These are phyloP conservation scores for Breynia disticha DNA, from an alignment of 441 rosid species.

Conservation along the genomic window DNA sequence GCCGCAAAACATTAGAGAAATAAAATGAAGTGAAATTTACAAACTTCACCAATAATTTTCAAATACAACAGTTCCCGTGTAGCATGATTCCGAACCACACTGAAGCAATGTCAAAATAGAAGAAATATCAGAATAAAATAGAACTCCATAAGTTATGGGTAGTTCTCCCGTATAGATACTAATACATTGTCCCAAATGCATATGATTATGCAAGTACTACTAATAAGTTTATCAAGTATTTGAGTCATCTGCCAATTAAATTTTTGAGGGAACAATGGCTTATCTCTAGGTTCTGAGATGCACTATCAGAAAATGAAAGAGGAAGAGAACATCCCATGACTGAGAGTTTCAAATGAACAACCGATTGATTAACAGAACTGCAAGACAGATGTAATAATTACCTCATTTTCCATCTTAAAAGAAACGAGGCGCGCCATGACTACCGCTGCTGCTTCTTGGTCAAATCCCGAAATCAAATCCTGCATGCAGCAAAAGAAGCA, in stretches of 20 bases:
- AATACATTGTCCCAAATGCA: too few relatives aligned
- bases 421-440: conserved; percentile 85
- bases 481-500: conserved; percentile 19
- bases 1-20: not conserved
- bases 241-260: not conserved
- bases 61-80: too few relatives aligned
- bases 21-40: too few relatives aligned
- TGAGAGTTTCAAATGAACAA: not conserved
- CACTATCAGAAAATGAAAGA: too few relatives aligned
- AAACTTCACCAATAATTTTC: too few relatives aligned
- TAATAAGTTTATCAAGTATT: not conserved
- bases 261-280: not conserved
- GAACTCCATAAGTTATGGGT: too few relatives aligned
- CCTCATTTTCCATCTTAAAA: conserved; percentile 97
- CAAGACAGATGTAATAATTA: conserved; percentile 14
- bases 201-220: not conserved
- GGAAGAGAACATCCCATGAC: not conserved
- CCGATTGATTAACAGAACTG: not conserved
- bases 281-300: not conserved
- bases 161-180: too few relatives aligned
- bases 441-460: conserved; percentile 97
- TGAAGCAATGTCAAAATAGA: too few relatives aligned
- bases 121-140: too few relatives aligned
- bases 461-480: conserved; percentile 92
- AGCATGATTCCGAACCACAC: too few relatives aligned